Percentiles rank a stretch among this genome's conserved stretches.
phyloP scores from a whole-genome alignment of 352 stramenopile genomes.

The Aphanomyces cochlioides region DNA sequence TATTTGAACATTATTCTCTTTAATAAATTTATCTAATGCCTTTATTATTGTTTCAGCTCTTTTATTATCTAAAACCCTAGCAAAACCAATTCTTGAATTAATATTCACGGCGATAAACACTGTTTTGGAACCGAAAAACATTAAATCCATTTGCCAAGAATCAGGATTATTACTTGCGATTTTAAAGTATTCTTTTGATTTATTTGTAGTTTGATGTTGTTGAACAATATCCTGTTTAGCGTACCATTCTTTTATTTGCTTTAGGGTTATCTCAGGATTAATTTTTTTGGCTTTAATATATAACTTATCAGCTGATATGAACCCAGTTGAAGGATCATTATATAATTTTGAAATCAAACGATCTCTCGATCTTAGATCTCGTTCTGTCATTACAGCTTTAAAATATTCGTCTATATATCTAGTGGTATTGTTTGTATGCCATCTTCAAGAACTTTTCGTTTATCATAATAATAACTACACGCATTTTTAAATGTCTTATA shows the following conservation, averaged over 20 bases:
- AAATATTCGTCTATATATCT: slow-evolving; percentile 31
- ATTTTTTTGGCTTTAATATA: slow-evolving; percentile 32
- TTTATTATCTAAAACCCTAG: slow-evolving; percentile 39
- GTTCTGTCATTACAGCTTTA: background rate
- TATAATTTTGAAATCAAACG: slow-evolving; percentile 33
- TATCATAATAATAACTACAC: slow-evolving; percentile 38
- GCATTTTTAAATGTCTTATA: slow-evolving; percentile 34
- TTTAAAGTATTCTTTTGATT: background rate
- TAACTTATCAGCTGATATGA: slow-evolving; percentile 29
- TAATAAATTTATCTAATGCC: slow-evolving; percentile 33
- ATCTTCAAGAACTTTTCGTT: slow-evolving; percentile 33
- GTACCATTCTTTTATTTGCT: slow-evolving; percentile 36
- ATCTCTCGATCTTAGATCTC: slow-evolving; percentile 2
- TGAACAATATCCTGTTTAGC: slow-evolving; percentile 31
- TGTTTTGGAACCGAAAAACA: slow-evolving; percentile 31
- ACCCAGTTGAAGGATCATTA: slow-evolving; percentile 36
- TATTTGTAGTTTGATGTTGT: slow-evolving; percentile 32
- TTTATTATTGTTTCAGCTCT: slow-evolving; percentile 32
- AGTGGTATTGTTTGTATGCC: slow-evolving; percentile 34
- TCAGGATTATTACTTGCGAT: slow-evolving; percentile 31
- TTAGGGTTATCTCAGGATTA: slow-evolving; percentile 30
- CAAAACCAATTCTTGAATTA: slow-evolving; percentile 39
- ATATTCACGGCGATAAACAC: slow-evolving; percentile 42
- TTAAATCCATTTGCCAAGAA: slow-evolving; percentile 38
- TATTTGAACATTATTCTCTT: slow-evolving; percentile 34